These are phyloP conservation scores for Alternaria alternata DNA, from an alignment of 2,329 filamentous ascomycete genomes.

Conservation along the genomic window DNA sequence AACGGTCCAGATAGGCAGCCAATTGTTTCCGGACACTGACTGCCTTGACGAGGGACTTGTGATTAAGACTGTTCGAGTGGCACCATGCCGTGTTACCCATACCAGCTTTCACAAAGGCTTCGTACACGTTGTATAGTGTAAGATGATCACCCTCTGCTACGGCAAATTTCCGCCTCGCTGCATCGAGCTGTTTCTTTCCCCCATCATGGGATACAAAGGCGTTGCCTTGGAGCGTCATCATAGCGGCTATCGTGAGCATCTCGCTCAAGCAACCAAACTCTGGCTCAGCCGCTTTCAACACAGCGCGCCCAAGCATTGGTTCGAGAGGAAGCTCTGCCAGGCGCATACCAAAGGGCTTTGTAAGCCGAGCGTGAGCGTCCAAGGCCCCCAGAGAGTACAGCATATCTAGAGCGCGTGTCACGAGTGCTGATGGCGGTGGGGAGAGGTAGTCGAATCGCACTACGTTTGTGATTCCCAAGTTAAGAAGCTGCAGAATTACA, in stretches of 20 bases:
- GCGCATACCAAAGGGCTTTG: conserved; percentile 81
- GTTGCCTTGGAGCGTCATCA: conserved; percentile 85
- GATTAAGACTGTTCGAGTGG: conserved; percentile 85
- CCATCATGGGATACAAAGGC: conserved; percentile 85
- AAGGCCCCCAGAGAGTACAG: conserved; percentile 87
- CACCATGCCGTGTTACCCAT: conserved; percentile 87
- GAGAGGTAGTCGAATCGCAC: conserved; percentile 89
- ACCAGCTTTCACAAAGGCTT: conserved; percentile 83
- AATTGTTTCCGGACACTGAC: conserved; percentile 88
- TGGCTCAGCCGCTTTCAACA: conserved; percentile 70
- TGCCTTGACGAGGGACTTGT: conserved; percentile 80
- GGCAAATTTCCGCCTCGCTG: conserved; percentile 80
- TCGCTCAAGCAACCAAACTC: conserved; percentile 82
- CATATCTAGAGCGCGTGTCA: conserved; percentile 86
- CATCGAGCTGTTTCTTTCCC: conserved; percentile 78
- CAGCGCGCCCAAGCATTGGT: conserved; percentile 92
- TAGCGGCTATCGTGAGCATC: conserved; percentile 89
- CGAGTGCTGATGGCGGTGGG: conserved; percentile 81
- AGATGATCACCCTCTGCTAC: conserved; percentile 94
- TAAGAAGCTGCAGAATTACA: conserved; percentile 89
- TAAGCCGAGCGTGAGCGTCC: conserved; percentile 89
- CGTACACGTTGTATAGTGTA: conserved; percentile 92
- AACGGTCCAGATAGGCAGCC: conserved; percentile 84
- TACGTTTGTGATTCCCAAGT: conserved; percentile 93
- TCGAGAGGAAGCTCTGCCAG: conserved; percentile 96